Evolutionary conservation across 805 yeast genomes (phyloP), one percentile per base, ranked within the genome.

Genomic region (Yamadazyma ubonensis): DNA sequence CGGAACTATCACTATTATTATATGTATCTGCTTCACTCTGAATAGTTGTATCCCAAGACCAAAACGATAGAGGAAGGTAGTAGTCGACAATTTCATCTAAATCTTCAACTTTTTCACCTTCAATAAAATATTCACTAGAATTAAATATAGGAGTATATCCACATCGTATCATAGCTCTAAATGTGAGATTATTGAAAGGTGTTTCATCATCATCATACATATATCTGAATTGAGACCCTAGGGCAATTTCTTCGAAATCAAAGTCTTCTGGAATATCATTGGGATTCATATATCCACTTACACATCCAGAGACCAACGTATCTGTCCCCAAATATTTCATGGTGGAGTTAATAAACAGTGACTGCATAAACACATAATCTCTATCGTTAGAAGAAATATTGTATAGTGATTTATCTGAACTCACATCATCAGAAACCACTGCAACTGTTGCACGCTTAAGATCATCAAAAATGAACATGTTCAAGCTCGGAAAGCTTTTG

Each of bases 91-190:
- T 50, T 0, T 49, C 37, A 0, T 65, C 53, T 6, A 73, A 55
- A 17, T 29, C 22, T 4, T 30, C 18, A 4, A 32, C 26, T 3
- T 18, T 5, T 9, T 36, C 26, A 6, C 23, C 42, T 21, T 44
- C 33, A 12, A 36, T 30, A 2, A 10, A 12, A 26, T 50, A 50
- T 17, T 39, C 38, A 2, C 53, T 22, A 9, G 70, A 46, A 61
- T 73, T 61, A 20, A 88, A 55, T 0, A 87, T 70, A 0, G 96
- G 88, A 0, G 86, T 71, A 38, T 65, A 74, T 0, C 96, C 97
- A 49, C 82, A 71, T 15, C 58, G 43, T 4, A 80, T 55, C 31
- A 68, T 67, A 2, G 61, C 48, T 28, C 54, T 51, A 28, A 80
- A 61, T 1, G 73, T 48, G 0, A 41, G 44, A 11, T 62, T 47